Base-by-base conservation (phyloP, 768 basidiomycete genomes). In the Mycena galopus region DNA sequence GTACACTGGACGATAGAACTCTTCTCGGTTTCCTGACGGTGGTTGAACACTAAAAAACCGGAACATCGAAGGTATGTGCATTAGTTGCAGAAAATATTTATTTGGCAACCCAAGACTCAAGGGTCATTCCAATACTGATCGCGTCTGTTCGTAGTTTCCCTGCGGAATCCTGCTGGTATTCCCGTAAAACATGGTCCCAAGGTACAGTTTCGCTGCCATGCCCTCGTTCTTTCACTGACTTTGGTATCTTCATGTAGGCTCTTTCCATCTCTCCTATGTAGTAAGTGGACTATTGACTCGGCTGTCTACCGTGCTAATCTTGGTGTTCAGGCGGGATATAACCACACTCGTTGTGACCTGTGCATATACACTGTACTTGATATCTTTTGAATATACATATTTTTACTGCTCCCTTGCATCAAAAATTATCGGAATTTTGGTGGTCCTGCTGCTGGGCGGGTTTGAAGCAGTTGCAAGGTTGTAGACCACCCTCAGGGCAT, bases 381-480 rank as follows among this genome's bases (percentile, higher is more conserved):
- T n/a, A n/a, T n/a, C n/a, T n/a, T n/a, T 37, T 42, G 27, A 60
- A 60, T 60, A 60, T 27, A 60, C 39, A 39, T 60, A 17, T 16
- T 23, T 60, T 60, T 60, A 39, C 58, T 60, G 58, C 58, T 42
- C 42, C 58, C 39, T 60, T 42, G 37, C 19, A n/a, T n/a, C n/a
- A n/a, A n/a, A n/a, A n/a, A n/a, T n/a, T n/a, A n/a, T n/a, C n/a
- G n/a, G n/a, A n/a, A 60, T 39, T 39, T 60, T 60, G 35, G 37
- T 35, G 1, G 58, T 42, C 37, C 23, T 60, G 58, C 37, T 60
- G 58, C 58, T 44, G 47, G 47, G 62, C 32, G 33, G 50, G 50
- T 35, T 51, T 51, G 50, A 64, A 64, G 62, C 37, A 35, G 62
- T 64, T 35, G n/a, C 30, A 64, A 51, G 62, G 62, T 37, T 9